Evolutionary conservation across 2,329 filamentous ascomycete species (phyloP).

Genomic region (Botrytis porri): DNA sequence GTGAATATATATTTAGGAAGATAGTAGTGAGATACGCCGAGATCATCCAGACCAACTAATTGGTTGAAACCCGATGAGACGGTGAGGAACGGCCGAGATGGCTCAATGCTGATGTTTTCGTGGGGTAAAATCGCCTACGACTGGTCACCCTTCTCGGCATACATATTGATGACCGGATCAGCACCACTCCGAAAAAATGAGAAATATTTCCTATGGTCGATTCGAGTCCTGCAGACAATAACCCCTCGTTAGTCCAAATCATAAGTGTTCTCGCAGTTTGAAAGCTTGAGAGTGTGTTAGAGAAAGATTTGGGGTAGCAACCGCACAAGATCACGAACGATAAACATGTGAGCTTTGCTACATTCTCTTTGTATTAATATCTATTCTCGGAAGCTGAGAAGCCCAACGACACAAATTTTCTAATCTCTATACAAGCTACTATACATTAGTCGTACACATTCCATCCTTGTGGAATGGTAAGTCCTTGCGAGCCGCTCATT

Average conservation of each 20-base stretch:
- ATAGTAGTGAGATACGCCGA: neutral
- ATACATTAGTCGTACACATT: neutral
- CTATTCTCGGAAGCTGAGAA: neutral
- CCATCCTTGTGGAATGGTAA: neutral
- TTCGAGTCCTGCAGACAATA: neutral
- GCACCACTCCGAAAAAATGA: neutral
- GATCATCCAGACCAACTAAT: neutral
- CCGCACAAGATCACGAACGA: neutral
- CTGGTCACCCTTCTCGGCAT: neutral
- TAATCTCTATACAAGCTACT: neutral
- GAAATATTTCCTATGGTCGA: neutral
- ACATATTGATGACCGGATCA: neutral
- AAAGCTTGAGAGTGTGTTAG: neutral
- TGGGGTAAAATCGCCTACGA: neutral
- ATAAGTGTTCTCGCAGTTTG: neutral
- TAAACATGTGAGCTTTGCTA: neutral
- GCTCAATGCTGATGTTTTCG: neutral
- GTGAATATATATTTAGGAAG: neutral
- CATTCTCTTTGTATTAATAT: neutral
- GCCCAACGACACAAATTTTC: neutral
- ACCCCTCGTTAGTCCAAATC: neutral
- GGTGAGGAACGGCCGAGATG: neutral
- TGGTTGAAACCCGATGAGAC: neutral
- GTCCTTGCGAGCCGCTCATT: neutral
- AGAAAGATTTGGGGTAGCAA: neutral